Evolutionary conservation across 1,139 yeast genomes (phyloP), one percentile per base, ranked within the genome.

Genomic region (Yamadazyma triangularis): DNA sequence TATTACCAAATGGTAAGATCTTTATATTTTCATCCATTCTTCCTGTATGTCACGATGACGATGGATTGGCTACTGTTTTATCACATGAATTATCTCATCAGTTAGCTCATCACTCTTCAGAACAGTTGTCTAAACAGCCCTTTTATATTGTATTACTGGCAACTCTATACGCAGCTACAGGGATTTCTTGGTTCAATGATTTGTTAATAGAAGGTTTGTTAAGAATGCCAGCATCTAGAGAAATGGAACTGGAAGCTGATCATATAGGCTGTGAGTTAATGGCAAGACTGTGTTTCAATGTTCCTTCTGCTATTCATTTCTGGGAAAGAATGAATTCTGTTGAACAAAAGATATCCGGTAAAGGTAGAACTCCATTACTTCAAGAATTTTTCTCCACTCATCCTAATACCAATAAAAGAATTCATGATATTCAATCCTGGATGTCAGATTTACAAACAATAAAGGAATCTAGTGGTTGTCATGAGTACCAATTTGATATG

Each of bases 191-290:
- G 25, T 51, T 82, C 34, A 77, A 74, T 45, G 70, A 73, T 33
- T 44, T 82, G 27, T 47, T 87, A 23, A 61, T 84, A 14, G 70
- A 71, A 19, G 71, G 88, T 0, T 54, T 79, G 18, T 55, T 89
- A 28, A 73, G 77, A 41, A 73, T 82, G 73, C 96, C 96, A 0
- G 85, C 94, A 0, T 82, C 94, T 1, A 68, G 98, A 47, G 87
- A 77, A 42, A 86, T 86, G 95, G 99, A 91, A 56, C 74, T 88
- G 0, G 98, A 91, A 53, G 98, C 98, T 0, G 98, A 91, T 53
- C 80, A 80, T 46, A 89, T 91, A 24, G 99, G 99, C 0, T 65
- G 93, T 39, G 84, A 87, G 76, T 68, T 89, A 42, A 84, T 91
- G 95, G 78, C 96, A 2, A 65, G 78, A 38, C 95, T 95, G 26